phyloP scores from a whole-genome alignment of 768 basidiomycete species.

The Leccinum uliginosum region DNA sequence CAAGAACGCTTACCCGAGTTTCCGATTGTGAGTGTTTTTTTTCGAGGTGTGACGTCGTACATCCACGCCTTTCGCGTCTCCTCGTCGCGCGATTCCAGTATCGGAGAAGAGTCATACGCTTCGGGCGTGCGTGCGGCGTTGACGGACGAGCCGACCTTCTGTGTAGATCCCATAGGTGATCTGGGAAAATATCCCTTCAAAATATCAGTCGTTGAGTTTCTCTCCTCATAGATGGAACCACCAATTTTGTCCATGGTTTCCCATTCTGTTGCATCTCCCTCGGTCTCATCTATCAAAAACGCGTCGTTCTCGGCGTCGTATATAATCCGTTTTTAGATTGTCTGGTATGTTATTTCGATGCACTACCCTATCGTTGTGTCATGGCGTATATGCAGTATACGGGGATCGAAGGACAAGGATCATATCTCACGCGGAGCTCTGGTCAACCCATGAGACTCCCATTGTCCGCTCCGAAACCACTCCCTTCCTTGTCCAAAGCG shows the following conservation, averaged over 20 bases:
- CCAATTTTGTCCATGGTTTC: constrained; percentile 82
- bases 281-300: constrained; percentile 75
- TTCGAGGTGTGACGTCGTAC: neutral
- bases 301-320: constrained; percentile 82
- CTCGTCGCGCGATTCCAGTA: constrained; percentile 40
- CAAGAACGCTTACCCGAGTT: constrained; percentile 59
- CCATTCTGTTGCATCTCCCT: constrained; percentile 89
- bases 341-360: constrained; percentile 42
- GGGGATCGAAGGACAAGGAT: constrained; percentile 72
- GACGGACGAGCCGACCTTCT: constrained; percentile 90
- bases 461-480: constrained; percentile 54
- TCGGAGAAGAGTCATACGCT: constrained; percentile 92
- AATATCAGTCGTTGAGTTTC: neutral
- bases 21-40: constrained; percentile 65
- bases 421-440: constrained; percentile 56
- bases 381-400: constrained; percentile 52
- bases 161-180: constrained; percentile 90
- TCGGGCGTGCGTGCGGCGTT: constrained; percentile 61
- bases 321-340: constrained; percentile 88
- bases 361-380: neutral
- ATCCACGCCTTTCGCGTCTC: neutral
- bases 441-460: constrained; percentile 56
- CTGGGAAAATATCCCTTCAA: neutral
- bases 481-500: constrained; percentile 68
- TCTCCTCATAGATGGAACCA: constrained; percentile 64